A percentile compares a stretch with the other conserved stretches of the same genome.
phyloP scores from a whole-genome alignment of 108 stramenopile species.

The Cylindrotheca closterium region DNA sequence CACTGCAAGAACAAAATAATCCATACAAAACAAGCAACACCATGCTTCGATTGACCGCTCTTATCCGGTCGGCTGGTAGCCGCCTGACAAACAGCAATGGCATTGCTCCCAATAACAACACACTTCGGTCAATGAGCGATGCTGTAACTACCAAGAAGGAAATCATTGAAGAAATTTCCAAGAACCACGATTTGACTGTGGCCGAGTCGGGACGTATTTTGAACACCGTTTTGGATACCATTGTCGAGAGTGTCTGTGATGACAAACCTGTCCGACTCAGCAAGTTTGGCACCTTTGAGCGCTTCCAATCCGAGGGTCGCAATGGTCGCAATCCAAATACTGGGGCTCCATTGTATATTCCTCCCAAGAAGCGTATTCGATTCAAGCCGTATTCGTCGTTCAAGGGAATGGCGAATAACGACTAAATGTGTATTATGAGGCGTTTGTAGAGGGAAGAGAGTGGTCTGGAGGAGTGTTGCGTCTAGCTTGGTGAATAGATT shows the following conservation, averaged over 20 bases:
- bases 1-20: no score
- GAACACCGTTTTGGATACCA: slow-evolving; percentile 32
- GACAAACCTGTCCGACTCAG: slow-evolving; percentile 19
- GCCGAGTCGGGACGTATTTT: slow-evolving; percentile 27
- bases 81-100: no score
- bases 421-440: background rate
- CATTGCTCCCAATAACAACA: no score
- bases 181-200: slow-evolving; percentile 17
- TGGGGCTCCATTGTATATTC: slow-evolving; percentile 13
- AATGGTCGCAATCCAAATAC: slow-evolving; percentile 20
- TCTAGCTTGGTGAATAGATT: no score
- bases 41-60: no score
- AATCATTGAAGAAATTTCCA: slow-evolving; percentile 21
- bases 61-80: no score
- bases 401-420: slow-evolving; percentile 19
- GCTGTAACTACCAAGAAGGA: slow-evolving; percentile 3
- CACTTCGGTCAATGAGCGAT: no score
- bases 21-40: no score
- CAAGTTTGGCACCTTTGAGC: slow-evolving; percentile 37
- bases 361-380: slow-evolving; percentile 31
- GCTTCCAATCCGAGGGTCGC: slow-evolving; percentile 18
- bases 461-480: no score
- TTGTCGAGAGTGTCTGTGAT: slow-evolving; percentile 31
- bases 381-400: slow-evolving; percentile 37
- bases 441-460: background rate